Percentiles rank a stretch among this genome's conserved stretches.
Evolutionary conservation across 1,139 yeast genomes (phyloP).

Genomic region (Protomyces pachydermus): DNA sequence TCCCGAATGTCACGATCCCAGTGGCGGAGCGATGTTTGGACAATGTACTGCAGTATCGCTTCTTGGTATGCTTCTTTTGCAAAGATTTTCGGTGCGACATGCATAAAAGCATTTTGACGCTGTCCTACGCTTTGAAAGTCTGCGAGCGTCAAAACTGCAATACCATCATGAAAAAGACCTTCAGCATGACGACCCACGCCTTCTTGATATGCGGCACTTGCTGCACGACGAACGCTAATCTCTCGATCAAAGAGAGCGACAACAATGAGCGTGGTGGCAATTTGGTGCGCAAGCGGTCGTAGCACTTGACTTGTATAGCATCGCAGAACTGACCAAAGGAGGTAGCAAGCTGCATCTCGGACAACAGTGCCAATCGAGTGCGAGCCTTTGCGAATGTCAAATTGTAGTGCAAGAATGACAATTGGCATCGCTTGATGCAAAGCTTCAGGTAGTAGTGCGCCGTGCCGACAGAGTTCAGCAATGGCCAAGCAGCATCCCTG

Average conservation of each 20-base stretch:
- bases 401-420: slow-evolving; percentile 45
- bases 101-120: slow-evolving; percentile 42
- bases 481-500: slow-evolving; percentile 47
- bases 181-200: slow-evolving; percentile 64
- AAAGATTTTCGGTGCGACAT: slow-evolving; percentile 40
- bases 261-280: slow-evolving; percentile 41
- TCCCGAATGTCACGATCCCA: slow-evolving; percentile 45
- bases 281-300: slow-evolving; percentile 33
- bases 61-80: background rate
- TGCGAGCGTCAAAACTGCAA: slow-evolving; percentile 56
- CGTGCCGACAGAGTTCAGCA: slow-evolving; percentile 46
- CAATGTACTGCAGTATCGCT: slow-evolving; percentile 41
- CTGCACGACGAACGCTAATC: slow-evolving; percentile 68
- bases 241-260: slow-evolving; percentile 65
- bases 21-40: slow-evolving; percentile 38
- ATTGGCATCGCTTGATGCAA: slow-evolving; percentile 32
- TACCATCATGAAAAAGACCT: slow-evolving; percentile 37
- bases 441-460: slow-evolving; percentile 33
- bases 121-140: slow-evolving; percentile 49
- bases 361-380: slow-evolving; percentile 60
- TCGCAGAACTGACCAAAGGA: slow-evolving; percentile 60
- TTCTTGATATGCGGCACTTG: slow-evolving; percentile 83
- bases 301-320: slow-evolving; percentile 39
- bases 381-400: slow-evolving; percentile 51
- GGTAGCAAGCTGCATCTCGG: slow-evolving; percentile 79